Base-by-base conservation (phyloP, 1,139 yeast genomes). In the Fermentozyma sake region DNA sequence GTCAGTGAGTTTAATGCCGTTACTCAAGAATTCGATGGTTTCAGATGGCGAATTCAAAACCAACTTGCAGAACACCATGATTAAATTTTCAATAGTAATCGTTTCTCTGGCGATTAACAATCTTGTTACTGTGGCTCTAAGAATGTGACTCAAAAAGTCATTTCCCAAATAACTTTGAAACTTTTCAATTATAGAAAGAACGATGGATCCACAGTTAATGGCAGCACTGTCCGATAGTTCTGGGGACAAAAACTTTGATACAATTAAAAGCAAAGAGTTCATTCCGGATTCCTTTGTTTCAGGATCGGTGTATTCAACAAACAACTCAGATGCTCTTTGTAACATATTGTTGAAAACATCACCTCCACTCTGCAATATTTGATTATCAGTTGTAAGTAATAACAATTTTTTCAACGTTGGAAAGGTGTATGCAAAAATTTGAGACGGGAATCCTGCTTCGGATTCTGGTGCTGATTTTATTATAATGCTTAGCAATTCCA, bases 221-320 rank as follows among this genome's bases (percentile, higher is more conserved):
- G 93, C 89, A 0, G 95, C 95, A 32, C 80, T 71, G 44, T 86
- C 96, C 8, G 83, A 72, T 36, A 84, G 63, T 6, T 69, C 63
- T 0, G 94, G 85, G 2, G 85, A 76, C 18, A 89, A 66, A 27
- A 86, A 72, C 41, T 76, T 78, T 5, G 86, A 78, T 4, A 84
- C 76, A 8, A 84, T 71, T 12, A 61, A 55, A 10, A 89, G 58
- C 16, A 83, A 63, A 2, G 70, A 57, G 24, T 72, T 71, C 30
- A 77, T 49, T 1, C 86, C 86, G 3, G 69, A 40, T 28, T 61
- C 57, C 5, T 61, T 58, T 3, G 66, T 47, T 10, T 51, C 52
- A n/a, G 61, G 56, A 27, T 58, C 62, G 8, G 38, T 45, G 37
- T 67, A 72, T 2, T 53, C 48, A 6, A 60, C 46, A 29, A 82